phyloP scores from a whole-genome alignment of 208 protist genomes.

The Leishmania tarentolae region DNA sequence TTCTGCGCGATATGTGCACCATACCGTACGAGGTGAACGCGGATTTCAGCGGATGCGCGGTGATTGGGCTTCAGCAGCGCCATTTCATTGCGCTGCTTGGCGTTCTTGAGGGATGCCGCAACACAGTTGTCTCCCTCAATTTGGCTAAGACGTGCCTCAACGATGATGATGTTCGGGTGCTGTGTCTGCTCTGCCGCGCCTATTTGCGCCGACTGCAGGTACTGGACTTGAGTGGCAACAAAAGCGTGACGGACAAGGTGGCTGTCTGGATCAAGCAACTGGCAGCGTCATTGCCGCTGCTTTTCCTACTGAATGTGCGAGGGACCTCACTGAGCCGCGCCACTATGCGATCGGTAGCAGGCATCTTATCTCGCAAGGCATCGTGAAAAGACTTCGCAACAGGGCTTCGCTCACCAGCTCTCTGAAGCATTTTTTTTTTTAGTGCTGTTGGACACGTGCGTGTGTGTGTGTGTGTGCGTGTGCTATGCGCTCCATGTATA shows the following conservation, averaged over 20 bases:
- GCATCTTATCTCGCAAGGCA: conserved; percentile 20
- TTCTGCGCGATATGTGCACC: conserved; percentile 15
- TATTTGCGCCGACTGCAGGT: conserved; percentile 37
- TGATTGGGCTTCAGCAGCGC: conserved; percentile 16
- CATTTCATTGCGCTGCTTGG: conserved; percentile 37
- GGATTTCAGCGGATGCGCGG: conserved; percentile 21
- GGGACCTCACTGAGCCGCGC: conserved; percentile 21
- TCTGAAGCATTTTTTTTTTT: background rate
- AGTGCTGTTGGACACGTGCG: background rate
- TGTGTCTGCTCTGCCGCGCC: conserved; percentile 48
- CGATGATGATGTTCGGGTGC: conserved; percentile 26
- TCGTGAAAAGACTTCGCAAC: background rate
- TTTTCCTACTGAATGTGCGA: conserved; percentile 16
- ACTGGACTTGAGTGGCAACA: conserved; percentile 42
- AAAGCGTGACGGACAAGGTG: conserved; percentile 19
- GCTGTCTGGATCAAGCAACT: conserved; percentile 23
- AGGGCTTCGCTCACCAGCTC: background rate
- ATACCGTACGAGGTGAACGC: conserved; percentile 23
- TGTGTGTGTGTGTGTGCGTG: background rate
- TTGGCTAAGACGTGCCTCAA: conserved; percentile 25
- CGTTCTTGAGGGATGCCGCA: conserved; percentile 33
- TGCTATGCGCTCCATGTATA: background rate
- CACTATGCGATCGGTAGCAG: conserved; percentile 7
- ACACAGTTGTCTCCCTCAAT: conserved; percentile 19
- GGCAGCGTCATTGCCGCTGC: conserved; percentile 23